Base-by-base conservation (phyloP, 129 eudicot species). In the Centrapalus pauciflorus region DNA sequence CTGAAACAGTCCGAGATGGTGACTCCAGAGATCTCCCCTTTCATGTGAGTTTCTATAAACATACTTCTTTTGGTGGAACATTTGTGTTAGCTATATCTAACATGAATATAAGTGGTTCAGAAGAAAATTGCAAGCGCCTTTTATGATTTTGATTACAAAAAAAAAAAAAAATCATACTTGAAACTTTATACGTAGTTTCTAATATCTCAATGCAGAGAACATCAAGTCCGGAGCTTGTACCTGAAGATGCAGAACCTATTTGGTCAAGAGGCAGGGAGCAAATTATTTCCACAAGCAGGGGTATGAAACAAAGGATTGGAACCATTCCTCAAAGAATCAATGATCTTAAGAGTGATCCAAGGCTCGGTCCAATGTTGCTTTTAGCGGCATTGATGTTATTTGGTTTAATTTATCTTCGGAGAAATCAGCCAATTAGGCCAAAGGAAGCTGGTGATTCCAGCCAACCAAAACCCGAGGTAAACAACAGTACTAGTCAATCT, bases 291-390 rank as follows among this genome's bases (percentile, higher is more conserved):
- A 72, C 90, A 11, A 75, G 91, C 65, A 69, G 64, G 50, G 82
- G 74, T 67, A 20, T 89, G 67, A 82, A 71, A 75, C 86, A 82
- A 37, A 70, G 29, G 75, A 56, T 82, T 59, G 55, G 23, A 61
- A 73, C 82, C 64, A 13, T 79, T 45, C 37, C 76, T 46, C 23
- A 40, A 37, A 55, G 72, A 51, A 25, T 77, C 51, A 61, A 43
- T 65, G 83, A 82, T 81, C 48, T 69, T 32, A 49, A 66, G 35
- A 45, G 77, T 48, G 99, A 94, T 82, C 99, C 99, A 45, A 74
- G 97, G 75, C 74, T 89, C 40, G 97, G 99, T 45, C 95, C 99
- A 10, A 50, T 83, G 56, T 74, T 94, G 81, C 93, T 94, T 76
- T 58, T 94, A 77, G 95, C 62, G 75, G 96, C 99, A 55, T 67